These are phyloP conservation scores for Pyricularia grisea DNA, from an alignment of 2,329 filamentous ascomycete species.

Conservation along the genomic window DNA sequence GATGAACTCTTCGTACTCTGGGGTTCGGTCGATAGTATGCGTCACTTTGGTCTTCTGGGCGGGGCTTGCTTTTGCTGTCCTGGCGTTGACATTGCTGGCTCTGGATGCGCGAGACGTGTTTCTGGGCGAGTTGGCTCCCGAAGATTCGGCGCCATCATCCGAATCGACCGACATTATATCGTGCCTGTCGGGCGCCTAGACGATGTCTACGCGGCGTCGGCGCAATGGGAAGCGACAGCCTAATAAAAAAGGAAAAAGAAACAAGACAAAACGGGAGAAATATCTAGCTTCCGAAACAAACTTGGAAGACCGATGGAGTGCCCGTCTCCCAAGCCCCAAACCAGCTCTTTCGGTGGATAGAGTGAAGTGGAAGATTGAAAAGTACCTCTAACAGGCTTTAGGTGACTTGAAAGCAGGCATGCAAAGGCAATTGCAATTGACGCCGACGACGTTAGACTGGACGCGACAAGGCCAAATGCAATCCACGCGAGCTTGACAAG, in stretches of 20 bases:
- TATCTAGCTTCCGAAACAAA: not conserved
- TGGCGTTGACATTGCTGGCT: constrained; percentile 2
- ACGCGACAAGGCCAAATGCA: not conserved
- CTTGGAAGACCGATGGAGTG: not conserved
- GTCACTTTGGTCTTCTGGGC: constrained; percentile 2
- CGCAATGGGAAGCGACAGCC: not conserved
- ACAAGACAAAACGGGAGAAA: not conserved
- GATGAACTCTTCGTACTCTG: constrained; percentile 74
- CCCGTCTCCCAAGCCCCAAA: not conserved
- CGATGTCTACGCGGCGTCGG: not conserved
- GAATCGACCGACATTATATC: constrained; percentile 1
- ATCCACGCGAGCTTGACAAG: not conserved
- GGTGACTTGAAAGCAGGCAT: not conserved
- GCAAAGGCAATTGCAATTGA: not conserved
- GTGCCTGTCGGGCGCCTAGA: not conserved
- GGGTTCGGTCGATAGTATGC: constrained; percentile 45
- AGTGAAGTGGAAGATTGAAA: not conserved
- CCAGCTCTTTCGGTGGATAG: not conserved
- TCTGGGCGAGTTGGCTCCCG: constrained; percentile 1
- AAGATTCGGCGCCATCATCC: constrained; percentile 3
- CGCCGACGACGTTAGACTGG: not conserved
- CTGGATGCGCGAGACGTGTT: constrained; percentile 1
- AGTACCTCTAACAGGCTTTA: not conserved
- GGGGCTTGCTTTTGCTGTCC: not conserved
- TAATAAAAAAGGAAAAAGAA: not conserved